Conservation (phyloP, 106 monocot species). For the Allium sativum region DNA sequence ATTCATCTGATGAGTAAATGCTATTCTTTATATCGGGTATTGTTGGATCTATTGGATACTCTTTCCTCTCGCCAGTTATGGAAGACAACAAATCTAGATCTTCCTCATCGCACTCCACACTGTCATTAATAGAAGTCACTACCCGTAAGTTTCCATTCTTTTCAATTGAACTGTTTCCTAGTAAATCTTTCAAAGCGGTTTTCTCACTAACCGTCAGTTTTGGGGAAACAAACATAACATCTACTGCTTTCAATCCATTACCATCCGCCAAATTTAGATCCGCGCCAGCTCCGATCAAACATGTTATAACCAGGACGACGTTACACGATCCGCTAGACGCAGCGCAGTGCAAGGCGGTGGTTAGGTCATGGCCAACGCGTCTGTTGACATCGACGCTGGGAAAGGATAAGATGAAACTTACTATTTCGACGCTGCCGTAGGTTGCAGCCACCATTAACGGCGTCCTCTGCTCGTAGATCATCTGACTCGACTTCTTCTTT, state of each 20-base stretch:
- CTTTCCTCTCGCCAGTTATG: conserved; percentile 30
- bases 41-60: conserved; percentile 45
- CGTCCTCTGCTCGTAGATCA: conserved; percentile 39
- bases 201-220: not conserved
- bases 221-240: conserved; percentile 19
- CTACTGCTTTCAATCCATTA: conserved; percentile 15
- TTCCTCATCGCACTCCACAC: not conserved
- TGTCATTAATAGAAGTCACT: not conserved
- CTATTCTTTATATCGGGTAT: conserved; percentile 65
- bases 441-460: conserved; percentile 71
- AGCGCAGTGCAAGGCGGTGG: conserved; percentile 65
- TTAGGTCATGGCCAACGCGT: conserved; percentile 23
- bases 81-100: conserved; percentile 8
- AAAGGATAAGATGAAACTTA: conserved; percentile 24
- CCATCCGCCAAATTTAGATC: conserved; percentile 18
- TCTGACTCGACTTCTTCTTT: conserved; percentile 17
- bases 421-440: conserved; percentile 47
- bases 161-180: not conserved
- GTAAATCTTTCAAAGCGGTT: conserved; percentile 18
- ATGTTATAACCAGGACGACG: conserved; percentile 31
- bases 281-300: conserved; percentile 34
- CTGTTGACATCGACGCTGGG: conserved; percentile 28
- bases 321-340: conserved; percentile 38
- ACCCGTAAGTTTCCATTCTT: no score
- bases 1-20: conserved; percentile 54